Conservation (phyloP, 176 grass and related monocot genomes). For the Poa annua region DNA sequence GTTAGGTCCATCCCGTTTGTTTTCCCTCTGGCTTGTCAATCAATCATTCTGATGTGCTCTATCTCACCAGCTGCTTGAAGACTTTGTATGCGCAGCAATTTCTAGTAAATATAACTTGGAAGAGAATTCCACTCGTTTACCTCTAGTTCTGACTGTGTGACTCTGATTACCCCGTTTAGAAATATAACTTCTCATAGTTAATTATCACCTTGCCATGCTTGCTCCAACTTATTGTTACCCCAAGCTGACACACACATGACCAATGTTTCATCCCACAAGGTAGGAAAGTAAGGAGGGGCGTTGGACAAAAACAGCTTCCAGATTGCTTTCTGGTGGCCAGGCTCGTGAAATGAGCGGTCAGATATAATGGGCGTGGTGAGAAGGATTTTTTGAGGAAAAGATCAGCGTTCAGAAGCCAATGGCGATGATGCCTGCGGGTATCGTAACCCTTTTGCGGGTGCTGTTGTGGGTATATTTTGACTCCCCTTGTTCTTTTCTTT, state of each 20-base stretch:
- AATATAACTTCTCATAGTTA: not conserved
- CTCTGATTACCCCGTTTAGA: not conserved
- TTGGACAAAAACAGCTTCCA: too few relatives aligned
- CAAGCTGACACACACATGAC: not conserved
- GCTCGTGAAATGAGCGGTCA: too few relatives aligned
- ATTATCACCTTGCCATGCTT: not conserved
- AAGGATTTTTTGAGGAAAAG: too few relatives aligned
- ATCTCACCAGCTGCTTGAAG: conserved; percentile 14
- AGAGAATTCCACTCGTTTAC: too few relatives aligned
- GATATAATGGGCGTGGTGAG: too few relatives aligned
- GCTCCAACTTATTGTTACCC: not conserved
- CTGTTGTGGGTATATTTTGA: too few relatives aligned
- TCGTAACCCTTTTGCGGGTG: too few relatives aligned
- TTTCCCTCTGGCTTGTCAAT: not conserved
- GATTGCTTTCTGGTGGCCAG: too few relatives aligned
- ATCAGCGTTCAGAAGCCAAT: too few relatives aligned
- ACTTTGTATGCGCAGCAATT: not conserved
- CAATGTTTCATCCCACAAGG: not conserved
- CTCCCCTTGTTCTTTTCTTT: too few relatives aligned
- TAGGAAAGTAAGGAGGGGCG: not conserved
- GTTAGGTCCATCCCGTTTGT: conserved; percentile 18
- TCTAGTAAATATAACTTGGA: not conserved
- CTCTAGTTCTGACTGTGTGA: not conserved
- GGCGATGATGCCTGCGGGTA: too few relatives aligned
- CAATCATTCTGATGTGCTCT: conserved; percentile 20